phyloP scores from a whole-genome alignment of 2,329 filamentous ascomycete genomes.

The Xylaria sp. region DNA sequence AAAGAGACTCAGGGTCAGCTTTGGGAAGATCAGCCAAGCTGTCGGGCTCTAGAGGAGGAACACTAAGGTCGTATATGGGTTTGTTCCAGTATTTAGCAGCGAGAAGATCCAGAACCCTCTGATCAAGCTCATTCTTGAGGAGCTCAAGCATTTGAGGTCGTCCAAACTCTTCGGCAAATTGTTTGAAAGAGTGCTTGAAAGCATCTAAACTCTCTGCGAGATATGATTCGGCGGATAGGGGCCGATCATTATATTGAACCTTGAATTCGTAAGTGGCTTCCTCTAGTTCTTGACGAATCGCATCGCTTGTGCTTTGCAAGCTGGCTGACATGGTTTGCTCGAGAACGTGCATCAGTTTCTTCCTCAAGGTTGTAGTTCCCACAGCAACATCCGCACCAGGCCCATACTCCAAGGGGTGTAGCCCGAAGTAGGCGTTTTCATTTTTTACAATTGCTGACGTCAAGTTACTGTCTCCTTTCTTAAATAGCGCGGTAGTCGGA shows the following conservation, averaged over 20 bases:
- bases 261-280: constrained; percentile 99
- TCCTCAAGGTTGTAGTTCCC: constrained; percentile 84
- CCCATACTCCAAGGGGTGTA: constrained; percentile 82
- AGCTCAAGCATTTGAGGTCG: constrained; percentile 87
- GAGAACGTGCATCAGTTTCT: constrained; percentile 95
- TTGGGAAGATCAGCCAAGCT: constrained; percentile 80
- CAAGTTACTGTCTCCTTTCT: constrained; percentile 80
- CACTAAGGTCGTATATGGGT: constrained; percentile 82
- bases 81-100: constrained; percentile 98
- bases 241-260: constrained; percentile 97
- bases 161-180: constrained; percentile 88
- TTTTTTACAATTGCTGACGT: constrained; percentile 83
- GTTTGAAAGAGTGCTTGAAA: constrained; percentile 98
- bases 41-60: constrained; percentile 70
- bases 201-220: constrained; percentile 92
- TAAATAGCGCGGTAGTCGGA: constrained; percentile 74
- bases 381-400: constrained; percentile 73
- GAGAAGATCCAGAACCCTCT: constrained; percentile 90
- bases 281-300: constrained; percentile 92
- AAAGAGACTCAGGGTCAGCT: constrained; percentile 81
- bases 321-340: constrained; percentile 97
- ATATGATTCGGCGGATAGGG: constrained; percentile 93
- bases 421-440: constrained; percentile 83
- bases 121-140: constrained; percentile 90
- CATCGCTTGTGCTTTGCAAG: constrained; percentile 85